Conservation (phyloP, 495 filamentous ascomycete genomes). For the Podospora bellae-mahoneyi region DNA sequence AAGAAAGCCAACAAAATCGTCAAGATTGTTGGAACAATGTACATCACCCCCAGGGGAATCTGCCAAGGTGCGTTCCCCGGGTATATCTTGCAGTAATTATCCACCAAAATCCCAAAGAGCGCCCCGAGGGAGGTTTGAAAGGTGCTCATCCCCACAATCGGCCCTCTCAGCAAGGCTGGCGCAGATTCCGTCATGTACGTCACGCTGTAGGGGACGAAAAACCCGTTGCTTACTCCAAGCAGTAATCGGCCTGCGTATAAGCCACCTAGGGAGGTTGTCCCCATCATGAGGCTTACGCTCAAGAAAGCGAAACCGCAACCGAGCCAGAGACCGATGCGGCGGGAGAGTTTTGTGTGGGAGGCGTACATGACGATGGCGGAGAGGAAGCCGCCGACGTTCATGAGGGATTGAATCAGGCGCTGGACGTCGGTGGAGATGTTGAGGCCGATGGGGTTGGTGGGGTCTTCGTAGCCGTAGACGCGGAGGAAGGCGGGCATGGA, state of each 20-base stretch:
- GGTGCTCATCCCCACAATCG: conserved; percentile 49
- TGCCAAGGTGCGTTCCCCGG: conserved; percentile 42
- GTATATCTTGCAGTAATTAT: conserved; percentile 43
- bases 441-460: conserved; percentile 27
- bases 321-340: conserved; percentile 45
- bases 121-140: conserved; percentile 52
- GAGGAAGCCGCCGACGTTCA: conserved; percentile 42
- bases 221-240: conserved; percentile 46
- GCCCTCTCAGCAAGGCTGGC: conserved; percentile 41
- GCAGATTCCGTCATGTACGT: conserved; percentile 42
- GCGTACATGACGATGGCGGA: conserved; percentile 38
- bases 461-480: conserved; percentile 45
- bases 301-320: conserved; percentile 38
- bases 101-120: conserved; percentile 52
- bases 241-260: conserved; percentile 46
- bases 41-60: conserved; percentile 53
- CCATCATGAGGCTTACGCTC: conserved; percentile 44
- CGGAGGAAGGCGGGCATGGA: conserved; percentile 47
- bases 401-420: conserved; percentile 40
- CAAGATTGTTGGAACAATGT: conserved; percentile 49
- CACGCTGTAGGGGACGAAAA: conserved; percentile 46
- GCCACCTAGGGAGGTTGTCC: conserved; percentile 35
- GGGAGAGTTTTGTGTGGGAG: conserved; percentile 44
- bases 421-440: conserved; percentile 42
- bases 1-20: conserved; percentile 48